These are phyloP conservation scores for Herpetomonas samuelpessoai DNA, from an alignment of 208 protist species.

Conservation along the genomic window DNA sequence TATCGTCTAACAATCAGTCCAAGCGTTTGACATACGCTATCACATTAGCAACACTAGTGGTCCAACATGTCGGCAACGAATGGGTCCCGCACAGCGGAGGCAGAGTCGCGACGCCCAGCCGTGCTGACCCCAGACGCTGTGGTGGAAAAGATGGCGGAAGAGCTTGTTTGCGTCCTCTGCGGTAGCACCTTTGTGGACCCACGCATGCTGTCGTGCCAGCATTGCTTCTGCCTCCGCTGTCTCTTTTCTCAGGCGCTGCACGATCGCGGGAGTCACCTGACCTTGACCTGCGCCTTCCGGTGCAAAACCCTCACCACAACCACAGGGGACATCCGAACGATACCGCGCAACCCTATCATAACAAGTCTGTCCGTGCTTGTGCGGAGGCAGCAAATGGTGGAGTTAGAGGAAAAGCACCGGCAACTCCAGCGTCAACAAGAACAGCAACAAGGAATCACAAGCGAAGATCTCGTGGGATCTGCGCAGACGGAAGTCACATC, in stretches of 20 bases:
- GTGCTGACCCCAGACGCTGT: conserved; percentile 12
- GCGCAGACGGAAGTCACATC: neutral
- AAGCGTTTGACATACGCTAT: too few relatives aligned
- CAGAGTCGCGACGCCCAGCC: too few relatives aligned
- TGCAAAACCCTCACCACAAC: conserved; percentile 32
- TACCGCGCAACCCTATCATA: conserved; percentile 44
- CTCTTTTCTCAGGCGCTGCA: conserved; percentile 33
- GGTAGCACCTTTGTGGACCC: conserved; percentile 51
- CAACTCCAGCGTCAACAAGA: neutral
- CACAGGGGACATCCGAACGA: conserved; percentile 36
- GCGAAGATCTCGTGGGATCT: too few relatives aligned
- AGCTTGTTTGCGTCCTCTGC: conserved; percentile 53
- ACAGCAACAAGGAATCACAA: too few relatives aligned
- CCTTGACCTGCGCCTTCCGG: conserved; percentile 42
- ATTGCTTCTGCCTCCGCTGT: conserved; percentile 72
- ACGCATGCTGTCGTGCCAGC: conserved; percentile 62
- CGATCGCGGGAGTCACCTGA: conserved; percentile 23
- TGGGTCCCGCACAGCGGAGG: too few relatives aligned
- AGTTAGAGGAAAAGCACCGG: neutral
- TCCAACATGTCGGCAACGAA: too few relatives aligned
- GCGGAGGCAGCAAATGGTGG: conserved; percentile 12
- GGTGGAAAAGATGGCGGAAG: conserved; percentile 22
- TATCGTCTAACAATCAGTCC: too few relatives aligned
- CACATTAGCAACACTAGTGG: too few relatives aligned
- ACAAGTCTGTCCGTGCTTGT: conserved; percentile 26